Evolutionary conservation across 1,284 basidiomycete species (phyloP).

Genomic region (Cryptococcus maquisensis): DNA sequence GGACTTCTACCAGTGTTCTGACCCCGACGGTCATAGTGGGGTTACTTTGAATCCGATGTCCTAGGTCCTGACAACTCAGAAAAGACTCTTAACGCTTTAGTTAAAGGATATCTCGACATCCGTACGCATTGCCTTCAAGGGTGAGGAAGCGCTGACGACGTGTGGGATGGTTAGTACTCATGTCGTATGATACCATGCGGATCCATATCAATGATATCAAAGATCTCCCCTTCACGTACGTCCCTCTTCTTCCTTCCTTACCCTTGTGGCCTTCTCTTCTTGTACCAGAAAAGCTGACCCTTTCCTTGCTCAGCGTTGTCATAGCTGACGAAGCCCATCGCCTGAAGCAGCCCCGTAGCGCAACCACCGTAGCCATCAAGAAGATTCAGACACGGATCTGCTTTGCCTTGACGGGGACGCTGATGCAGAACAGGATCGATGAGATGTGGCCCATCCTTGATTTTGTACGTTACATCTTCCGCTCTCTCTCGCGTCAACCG

Average conservation of each 20-base stretch:
- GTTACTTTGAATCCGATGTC: slow-evolving; percentile 42
- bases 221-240: slow-evolving; percentile 40
- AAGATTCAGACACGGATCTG: slow-evolving; percentile 35
- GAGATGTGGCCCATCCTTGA: slow-evolving; percentile 53
- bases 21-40: slow-evolving; percentile 31
- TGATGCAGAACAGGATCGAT: slow-evolving; percentile 51
- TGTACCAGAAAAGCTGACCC: not conserved
- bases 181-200: slow-evolving; percentile 32
- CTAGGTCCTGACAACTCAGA: slow-evolving; percentile 18
- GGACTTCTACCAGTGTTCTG: not conserved
- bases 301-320: slow-evolving; percentile 13
- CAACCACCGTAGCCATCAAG: slow-evolving; percentile 47
- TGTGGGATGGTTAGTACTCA: slow-evolving; percentile 32
- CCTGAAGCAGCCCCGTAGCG: slow-evolving; percentile 36
- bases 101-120: slow-evolving; percentile 39
- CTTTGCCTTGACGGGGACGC: slow-evolving; percentile 41
- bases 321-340: slow-evolving; percentile 47
- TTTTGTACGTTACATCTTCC: slow-evolving; percentile 40
- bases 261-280: too few species aligned
- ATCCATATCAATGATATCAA: slow-evolving; percentile 29
- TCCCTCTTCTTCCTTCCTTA: not conserved
- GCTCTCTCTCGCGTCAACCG: not conserved
- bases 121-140: slow-evolving; percentile 19
- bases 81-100: slow-evolving; percentile 16
- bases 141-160: not conserved